Base-by-base conservation (phyloP, 2,329 filamentous ascomycete genomes). In the Penicillium sp. region DNA sequence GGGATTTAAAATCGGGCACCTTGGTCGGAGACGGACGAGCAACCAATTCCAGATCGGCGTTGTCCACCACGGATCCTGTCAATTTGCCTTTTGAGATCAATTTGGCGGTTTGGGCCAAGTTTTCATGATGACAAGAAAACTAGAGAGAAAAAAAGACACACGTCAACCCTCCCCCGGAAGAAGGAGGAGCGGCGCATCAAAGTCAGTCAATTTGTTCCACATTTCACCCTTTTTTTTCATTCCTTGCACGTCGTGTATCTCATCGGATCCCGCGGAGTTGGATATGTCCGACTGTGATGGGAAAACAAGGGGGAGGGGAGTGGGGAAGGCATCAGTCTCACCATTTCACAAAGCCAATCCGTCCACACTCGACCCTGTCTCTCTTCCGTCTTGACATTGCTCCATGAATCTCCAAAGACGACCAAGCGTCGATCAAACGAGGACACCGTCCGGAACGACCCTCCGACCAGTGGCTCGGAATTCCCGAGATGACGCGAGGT, bases 321-420 rank as follows among this genome's bases (percentile, higher is more conserved):
- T 1, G 18, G 18, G 18, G 18, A 18, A 18, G 18, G 18, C 18
- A 18, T 18, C 18, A 36, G 38, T 18, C 56, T 54, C 61, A 69
- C 67, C 60, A 61, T 58, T 37, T 59, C 62, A 53, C 66, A 71
- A 37, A 71, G 62, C 59, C 59, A 62, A 49, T 67, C 63, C 18
- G 64, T 66, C 64, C 66, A 70, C 24, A 65, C 55, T 39, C 51
- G 54, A 4, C 62, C 66, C 41, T 61, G 59, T 7, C 48, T 40
- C 9, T 60, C 55, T 35, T 59, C 58, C 4, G 59, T 60, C 51
- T 64, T 58, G 49, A 60, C 63, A 40, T 68, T 66, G 39, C 66
- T 69, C 68, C 65, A 70, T 7, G 69, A 66, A 54, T 71, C 67
- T 5, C 68, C 67, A 54, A 70, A 71, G 5, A 69, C 62, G 3